Base-by-base conservation (phyloP, 768 basidiomycete species). In the Filobasidium wieringae region DNA sequence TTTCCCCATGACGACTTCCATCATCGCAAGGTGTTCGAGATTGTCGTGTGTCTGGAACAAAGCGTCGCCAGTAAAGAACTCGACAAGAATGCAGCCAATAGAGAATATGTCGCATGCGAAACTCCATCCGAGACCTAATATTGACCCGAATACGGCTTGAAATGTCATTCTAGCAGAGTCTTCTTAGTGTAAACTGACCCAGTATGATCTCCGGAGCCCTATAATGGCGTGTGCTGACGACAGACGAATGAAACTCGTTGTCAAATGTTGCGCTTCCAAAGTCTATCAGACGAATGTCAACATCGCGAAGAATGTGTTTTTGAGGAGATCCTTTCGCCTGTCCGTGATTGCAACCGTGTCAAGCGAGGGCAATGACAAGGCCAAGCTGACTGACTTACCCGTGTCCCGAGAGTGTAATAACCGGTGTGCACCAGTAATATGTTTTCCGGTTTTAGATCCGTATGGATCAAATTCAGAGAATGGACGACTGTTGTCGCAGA, bases 31-130 rank as follows among this genome's bases (percentile, higher is more conserved):
- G 75, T 99, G 95, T 73, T 99, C 95, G 8, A 97, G 81, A 72
- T 99, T 97, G 75, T 97, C 93, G 68, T 97, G 95, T 0, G 95
- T 97, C 75, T 99, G 95, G 76, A 95, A 99, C n/a, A 99, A 80
- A 7, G 95, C 95, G 32, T 90, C 83, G 27, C 95, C 95, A 17
- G 95, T 99, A 77, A 83, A 93, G 73, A 99, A 97, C 73, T 99
- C 95, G 58, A 99, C 92, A 26, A 99, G 82, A 65, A 99, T 99
- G 76, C 95, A 99, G 7, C 95, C 95, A 51, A 99, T 80, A 17
- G 95, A 99, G 76, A 95, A 99, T 31, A 90, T 88, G 75, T 99
- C 95, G 75, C 95, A 97, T 1, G 95, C 91, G 74, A 84, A 97
- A 41, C 89, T 92, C 95, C 95, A 99, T 53, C 92, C 90, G 60